phyloP scores from a whole-genome alignment of 2,329 filamentous ascomycete genomes.

The Fusarium nisikadoi region DNA sequence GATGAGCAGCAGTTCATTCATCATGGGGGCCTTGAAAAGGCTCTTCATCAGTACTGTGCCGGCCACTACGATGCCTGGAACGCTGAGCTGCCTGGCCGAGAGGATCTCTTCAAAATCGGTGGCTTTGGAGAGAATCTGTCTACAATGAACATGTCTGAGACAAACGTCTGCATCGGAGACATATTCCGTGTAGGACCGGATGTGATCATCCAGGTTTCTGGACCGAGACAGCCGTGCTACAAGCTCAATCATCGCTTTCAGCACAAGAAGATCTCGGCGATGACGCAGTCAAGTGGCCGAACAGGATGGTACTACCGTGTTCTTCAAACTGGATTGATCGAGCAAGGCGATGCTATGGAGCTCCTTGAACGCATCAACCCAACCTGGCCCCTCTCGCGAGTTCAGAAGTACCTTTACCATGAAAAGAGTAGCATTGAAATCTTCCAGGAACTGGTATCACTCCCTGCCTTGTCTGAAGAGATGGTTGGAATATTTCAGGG shows the following conservation, averaged over 20 bases:
- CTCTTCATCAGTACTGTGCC: constrained; percentile 33
- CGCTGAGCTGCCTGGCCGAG: constrained; percentile 11
- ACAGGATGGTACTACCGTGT: constrained; percentile 36
- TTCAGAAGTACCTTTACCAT: constrained; percentile 24
- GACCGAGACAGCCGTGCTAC: constrained; percentile 32
- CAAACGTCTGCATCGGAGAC: constrained; percentile 36
- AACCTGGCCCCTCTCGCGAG: constrained; percentile 18
- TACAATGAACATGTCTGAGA: constrained; percentile 19
- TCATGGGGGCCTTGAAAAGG: constrained; percentile 30
- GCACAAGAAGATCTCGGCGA: constrained; percentile 22
- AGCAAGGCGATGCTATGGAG: constrained; percentile 10
- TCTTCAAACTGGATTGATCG: constrained; percentile 8
- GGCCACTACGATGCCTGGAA: constrained; percentile 31
- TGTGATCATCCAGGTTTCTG: constrained; percentile 28
- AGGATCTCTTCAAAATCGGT: constrained; percentile 27
- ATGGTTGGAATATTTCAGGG: constrained; percentile 12
- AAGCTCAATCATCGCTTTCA: constrained; percentile 39
- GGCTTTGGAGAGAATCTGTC: constrained; percentile 35
- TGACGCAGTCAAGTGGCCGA: constrained; percentile 23
- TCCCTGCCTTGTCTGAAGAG: constrained; percentile 15
- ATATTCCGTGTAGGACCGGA: constrained; percentile 16
- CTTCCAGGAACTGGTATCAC: neutral
- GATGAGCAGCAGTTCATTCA: constrained; percentile 30
- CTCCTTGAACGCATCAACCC: constrained; percentile 18
- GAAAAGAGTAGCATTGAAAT: constrained; percentile 11